These are phyloP conservation scores for Phytophthora agathidicida DNA, from an alignment of 352 stramenopile species.

Conservation along the genomic window DNA sequence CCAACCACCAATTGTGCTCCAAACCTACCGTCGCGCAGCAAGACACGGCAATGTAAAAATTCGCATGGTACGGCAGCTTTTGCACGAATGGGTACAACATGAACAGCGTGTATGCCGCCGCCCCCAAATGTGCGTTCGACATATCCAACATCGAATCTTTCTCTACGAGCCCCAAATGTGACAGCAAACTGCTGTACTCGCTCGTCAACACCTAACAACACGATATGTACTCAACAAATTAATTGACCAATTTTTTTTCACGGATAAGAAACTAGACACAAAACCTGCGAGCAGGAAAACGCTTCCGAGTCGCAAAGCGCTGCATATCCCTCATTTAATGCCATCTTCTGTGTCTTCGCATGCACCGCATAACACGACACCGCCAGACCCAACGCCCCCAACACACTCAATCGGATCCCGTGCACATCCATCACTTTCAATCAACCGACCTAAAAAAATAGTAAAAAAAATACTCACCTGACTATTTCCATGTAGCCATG, in stretches of 20 bases:
- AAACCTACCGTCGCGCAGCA: slow-evolving; percentile 36
- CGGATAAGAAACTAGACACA: no score
- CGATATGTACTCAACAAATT: no score
- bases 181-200: slow-evolving; percentile 57
- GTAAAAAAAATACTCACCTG: no score
- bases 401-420: slow-evolving; percentile 15
- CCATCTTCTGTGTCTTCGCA: slow-evolving; percentile 55
- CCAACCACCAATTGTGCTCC: neutral
- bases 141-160: slow-evolving; percentile 49
- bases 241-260: no score
- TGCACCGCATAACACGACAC: slow-evolving; percentile 50
- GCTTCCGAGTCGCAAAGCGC: slow-evolving; percentile 61
- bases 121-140: slow-evolving; percentile 56
- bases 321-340: slow-evolving; percentile 38
- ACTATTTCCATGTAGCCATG: neutral
- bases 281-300: slow-evolving; percentile 67
- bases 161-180: slow-evolving; percentile 43
- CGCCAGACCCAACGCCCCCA: slow-evolving; percentile 30
- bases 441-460: no score
- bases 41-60: slow-evolving; percentile 56
- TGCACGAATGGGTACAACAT: slow-evolving; percentile 50
- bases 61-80: slow-evolving; percentile 40
- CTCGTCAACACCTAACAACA: slow-evolving; percentile 61
- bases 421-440: slow-evolving; percentile 1
- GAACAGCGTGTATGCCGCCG: slow-evolving; percentile 54